Conservation (phyloP, 495 filamentous ascomycete genomes). For the Podospora anserina region DNA sequence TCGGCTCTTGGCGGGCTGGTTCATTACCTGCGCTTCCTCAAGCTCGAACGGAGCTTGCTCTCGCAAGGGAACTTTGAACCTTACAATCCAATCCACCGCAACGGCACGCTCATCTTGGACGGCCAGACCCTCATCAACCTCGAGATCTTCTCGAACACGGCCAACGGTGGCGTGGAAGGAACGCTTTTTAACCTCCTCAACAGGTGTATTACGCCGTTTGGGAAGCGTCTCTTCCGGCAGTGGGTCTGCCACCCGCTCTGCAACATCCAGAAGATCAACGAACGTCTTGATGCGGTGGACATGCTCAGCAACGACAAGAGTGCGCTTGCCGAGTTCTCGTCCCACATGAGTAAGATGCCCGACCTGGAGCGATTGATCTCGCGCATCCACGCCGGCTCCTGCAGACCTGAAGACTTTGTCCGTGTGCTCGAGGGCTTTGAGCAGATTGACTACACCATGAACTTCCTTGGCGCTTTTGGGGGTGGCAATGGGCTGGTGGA, state of each 20-base stretch:
- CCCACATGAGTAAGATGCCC: conserved; percentile 82
- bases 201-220: conserved; percentile 92
- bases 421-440: conserved; percentile 96
- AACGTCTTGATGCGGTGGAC: conserved; percentile 93
- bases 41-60: conserved; percentile 83
- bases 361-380: conserved; percentile 94
- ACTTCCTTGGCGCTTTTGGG: conserved; percentile 66
- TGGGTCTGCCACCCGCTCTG: conserved; percentile 97
- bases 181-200: conserved; percentile 90
- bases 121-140: conserved; percentile 97
- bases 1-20: conserved; percentile 88
- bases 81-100: conserved; percentile 93
- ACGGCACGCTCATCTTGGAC: conserved; percentile 88
- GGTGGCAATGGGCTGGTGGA: conserved; percentile 78
- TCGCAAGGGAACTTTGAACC: conserved; percentile 86
- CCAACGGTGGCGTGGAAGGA: conserved; percentile 78
- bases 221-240: conserved; percentile 92
- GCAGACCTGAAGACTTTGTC: conserved; percentile 86
- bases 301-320: conserved; percentile 77
- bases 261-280: conserved; percentile 82
- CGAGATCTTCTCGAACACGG: conserved; percentile 92
- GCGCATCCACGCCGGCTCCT: conserved; percentile 85
- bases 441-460: conserved; percentile 89
- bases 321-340: conserved; percentile 77
- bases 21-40: conserved; percentile 81